Evolutionary conservation across 257 asterid genomes (phyloP), one percentile per base, ranked within the genome.

Genomic region (Verbena officinalis): DNA sequence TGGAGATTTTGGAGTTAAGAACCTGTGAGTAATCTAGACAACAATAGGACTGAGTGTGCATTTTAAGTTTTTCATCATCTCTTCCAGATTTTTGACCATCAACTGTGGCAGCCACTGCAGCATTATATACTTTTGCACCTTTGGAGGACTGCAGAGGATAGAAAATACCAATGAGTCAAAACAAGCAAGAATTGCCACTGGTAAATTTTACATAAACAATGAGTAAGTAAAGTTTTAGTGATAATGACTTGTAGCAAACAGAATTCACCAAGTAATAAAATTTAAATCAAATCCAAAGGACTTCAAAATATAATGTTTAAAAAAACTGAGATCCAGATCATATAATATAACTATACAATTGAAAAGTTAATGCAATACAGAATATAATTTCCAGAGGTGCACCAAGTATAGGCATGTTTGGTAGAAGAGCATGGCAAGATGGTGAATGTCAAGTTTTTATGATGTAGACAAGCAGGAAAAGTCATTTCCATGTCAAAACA

Each of bases 21-120:
- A 87, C 97, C 96, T 90, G 97, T 33, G 98, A 78, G 76, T 91
- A 91, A 65, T 91, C 98, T 19, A 91, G 81, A 72, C 98, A 88
- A 54, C 98, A 91, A 55, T 88, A 91, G 13, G 96, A 88, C 74
- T 91, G 98, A 5, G 98, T 91, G 36, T 91, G 96, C 88, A 88
- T 36, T 79, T 91, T 91, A 59, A 73, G 75, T 75, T 91, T 91
- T 13, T 91, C 98, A 50, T 91, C 96, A 69, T 84, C 96, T 74
- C 83, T 84, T 59, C 98, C 95, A 62, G 50, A 44, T 38, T 62
- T 80, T 73, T 72, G 86, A 52, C 80, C 77, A 72, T 91, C 96
- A 33, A 27, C 84, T 8, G 84, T 73, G 27, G 86, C 89, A 77
- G 95, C 87, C 40, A 80, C 85, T 16, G 95, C 98, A 55, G 95